Evolutionary conservation across 164 flowering plant species (phyloP), one percentile per base, ranked within the genome.

Genomic region (Tetracentron sinense): DNA sequence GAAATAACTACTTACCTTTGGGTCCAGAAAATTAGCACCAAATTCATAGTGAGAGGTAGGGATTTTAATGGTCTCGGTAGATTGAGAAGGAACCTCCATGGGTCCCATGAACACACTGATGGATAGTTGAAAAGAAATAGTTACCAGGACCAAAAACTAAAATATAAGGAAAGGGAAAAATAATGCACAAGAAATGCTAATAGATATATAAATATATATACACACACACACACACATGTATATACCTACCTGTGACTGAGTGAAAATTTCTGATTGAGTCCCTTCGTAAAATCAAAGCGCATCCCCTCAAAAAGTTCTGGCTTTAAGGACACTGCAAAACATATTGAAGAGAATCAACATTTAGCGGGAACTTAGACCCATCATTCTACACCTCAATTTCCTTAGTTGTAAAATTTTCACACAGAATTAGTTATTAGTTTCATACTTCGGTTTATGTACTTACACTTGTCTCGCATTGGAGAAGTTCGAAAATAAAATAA

Each of bases 251-350:
- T 89, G 76, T 91, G 98, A 67, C 93, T 91, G 27, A 94, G 90
- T 0, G 91, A 76, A 69, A 94, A 94, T 67, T 66, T 92, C 68
- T 77, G 95, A 69, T 81, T 89, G 29, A 94, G 85, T 47, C 85
- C 87, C 68, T 86, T 91, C 10, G 84, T 86, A 62, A 91, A 94
- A 78, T 94, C 97, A 74, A 94, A 86, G 35, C 97, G 92, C 84
- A 91, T 57, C 31, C 98, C 98, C 75, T 94, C 98, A 74, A 94
- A 94, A 58, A 78, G 77, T 54, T 94, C 98, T 1, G 96, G 95
- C 85, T 91, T 91, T 68, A 94, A 76, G 44, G 98, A 91, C 88
- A 94, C 99, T 91, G 85, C 62, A 56, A 60, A 62, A 21, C 28
- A 60, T 30, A 52, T 10, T 0, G 30, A 61, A 35, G 7, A 25